Evolutionary conservation across 2,329 filamentous ascomycete genomes (phyloP).

Genomic region (Colletotrichum musae): DNA sequence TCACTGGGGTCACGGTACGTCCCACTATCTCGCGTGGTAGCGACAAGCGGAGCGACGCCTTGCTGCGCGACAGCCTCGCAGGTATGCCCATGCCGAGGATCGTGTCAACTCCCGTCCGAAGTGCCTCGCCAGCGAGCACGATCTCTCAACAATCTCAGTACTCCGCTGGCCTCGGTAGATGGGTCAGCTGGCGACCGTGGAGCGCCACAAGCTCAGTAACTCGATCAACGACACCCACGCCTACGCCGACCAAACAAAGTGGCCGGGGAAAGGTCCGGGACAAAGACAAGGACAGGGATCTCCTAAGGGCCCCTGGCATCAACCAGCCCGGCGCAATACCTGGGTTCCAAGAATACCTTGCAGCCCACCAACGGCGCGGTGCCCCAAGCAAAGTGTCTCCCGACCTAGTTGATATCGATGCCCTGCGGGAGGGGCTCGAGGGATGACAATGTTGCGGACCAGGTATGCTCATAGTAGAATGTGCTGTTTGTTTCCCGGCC

Average conservation of each 20-base stretch:
- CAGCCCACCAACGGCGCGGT: slow-evolving; percentile 64
- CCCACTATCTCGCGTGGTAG: slow-evolving; percentile 67
- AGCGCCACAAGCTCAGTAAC: slow-evolving; percentile 44
- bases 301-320: slow-evolving; percentile 76
- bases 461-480: neutral
- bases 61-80: slow-evolving; percentile 70
- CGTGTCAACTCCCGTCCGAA: slow-evolving; percentile 48
- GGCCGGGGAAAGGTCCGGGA: slow-evolving; percentile 42
- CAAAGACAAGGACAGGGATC: slow-evolving; percentile 51
- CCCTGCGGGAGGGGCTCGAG: slow-evolving; percentile 72
- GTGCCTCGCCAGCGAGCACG: slow-evolving; percentile 48
- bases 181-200: slow-evolving; percentile 67
- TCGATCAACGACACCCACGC: slow-evolving; percentile 32
- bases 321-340: slow-evolving; percentile 84
- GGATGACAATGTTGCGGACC: slow-evolving; percentile 43
- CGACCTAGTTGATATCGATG: slow-evolving; percentile 70
- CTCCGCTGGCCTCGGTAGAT: slow-evolving; percentile 55
- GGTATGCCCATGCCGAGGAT: slow-evolving; percentile 53
- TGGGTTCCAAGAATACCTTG: slow-evolving; percentile 75
- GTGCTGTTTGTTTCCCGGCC: neutral
- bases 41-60: slow-evolving; percentile 65
- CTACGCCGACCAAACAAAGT: slow-evolving; percentile 38
- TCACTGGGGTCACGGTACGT: slow-evolving; percentile 72
- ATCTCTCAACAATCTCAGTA: slow-evolving; percentile 45
- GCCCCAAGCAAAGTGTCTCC: slow-evolving; percentile 71